phyloP scores from a whole-genome alignment of 2,329 filamentous ascomycete species.

The Clathrospora elynae region DNA sequence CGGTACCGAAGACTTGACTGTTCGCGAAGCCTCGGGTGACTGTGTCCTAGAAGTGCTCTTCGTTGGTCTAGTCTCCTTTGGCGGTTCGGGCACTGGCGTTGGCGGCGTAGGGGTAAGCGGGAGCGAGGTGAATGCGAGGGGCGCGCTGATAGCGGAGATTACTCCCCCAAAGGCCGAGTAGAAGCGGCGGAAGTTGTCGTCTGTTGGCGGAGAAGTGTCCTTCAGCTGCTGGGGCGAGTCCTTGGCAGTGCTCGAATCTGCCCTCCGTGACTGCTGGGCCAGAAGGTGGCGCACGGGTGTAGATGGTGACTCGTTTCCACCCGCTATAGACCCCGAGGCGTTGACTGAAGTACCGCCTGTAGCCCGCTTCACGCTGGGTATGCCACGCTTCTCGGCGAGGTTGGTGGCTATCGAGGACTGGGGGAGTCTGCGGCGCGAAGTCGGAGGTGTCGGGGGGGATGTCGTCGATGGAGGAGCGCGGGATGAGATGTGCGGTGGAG shows the following conservation, averaged over 20 bases:
- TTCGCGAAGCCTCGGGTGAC: slow-evolving; percentile 38
- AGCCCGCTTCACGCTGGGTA: slow-evolving; percentile 62
- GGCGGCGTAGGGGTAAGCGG: slow-evolving; percentile 61
- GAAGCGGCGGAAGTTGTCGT: slow-evolving; percentile 87
- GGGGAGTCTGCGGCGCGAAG: slow-evolving; percentile 55
- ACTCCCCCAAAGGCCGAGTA: slow-evolving; percentile 90
- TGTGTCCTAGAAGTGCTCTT: slow-evolving; percentile 31
- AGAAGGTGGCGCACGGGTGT: slow-evolving; percentile 43
- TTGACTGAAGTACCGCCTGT: slow-evolving; percentile 74
- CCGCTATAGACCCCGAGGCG: slow-evolving; percentile 73
- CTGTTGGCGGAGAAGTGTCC: slow-evolving; percentile 47
- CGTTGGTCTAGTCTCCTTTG: slow-evolving; percentile 25
- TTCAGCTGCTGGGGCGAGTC: slow-evolving; percentile 23
- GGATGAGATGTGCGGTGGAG: slow-evolving; percentile 20
- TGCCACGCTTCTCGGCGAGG: slow-evolving; percentile 82
- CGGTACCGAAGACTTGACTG: slow-evolving; percentile 60
- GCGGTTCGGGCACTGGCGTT: slow-evolving; percentile 35
- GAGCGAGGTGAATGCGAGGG: slow-evolving; percentile 88
- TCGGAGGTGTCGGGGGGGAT: slow-evolving; percentile 44
- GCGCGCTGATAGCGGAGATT: slow-evolving; percentile 86
- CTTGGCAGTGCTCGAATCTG: slow-evolving; percentile 24
- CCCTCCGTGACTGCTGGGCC: slow-evolving; percentile 38
- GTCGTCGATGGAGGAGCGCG: slow-evolving; percentile 41
- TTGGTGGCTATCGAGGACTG: slow-evolving; percentile 89
- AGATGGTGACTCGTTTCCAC: slow-evolving; percentile 34